Evolutionary conservation across 805 yeast genomes (phyloP).

Genomic region (Yamadazyma paraphyllophila): DNA sequence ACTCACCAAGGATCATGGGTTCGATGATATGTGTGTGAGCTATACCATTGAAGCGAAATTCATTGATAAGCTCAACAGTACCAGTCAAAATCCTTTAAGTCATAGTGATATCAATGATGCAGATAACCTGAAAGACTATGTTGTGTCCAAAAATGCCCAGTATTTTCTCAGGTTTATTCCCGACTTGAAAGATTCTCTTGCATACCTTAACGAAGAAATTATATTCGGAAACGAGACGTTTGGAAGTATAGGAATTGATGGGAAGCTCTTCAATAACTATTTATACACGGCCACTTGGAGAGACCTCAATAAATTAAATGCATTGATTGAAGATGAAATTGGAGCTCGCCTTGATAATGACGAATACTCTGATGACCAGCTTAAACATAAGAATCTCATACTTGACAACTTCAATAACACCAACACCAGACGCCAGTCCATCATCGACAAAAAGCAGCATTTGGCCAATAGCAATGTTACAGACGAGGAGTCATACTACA

Average conservation of each 20-base stretch:
- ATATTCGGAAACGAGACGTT: conserved; percentile 27
- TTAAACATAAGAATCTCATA: conserved; percentile 34
- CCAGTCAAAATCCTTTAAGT: conserved; percentile 27
- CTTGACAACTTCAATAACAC: conserved; percentile 11
- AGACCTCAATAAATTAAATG: conserved; percentile 24
- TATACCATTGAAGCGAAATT: conserved; percentile 56
- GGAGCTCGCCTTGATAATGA: conserved; percentile 26
- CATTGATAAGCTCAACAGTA: conserved; percentile 43
- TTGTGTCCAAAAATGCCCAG: conserved; percentile 34
- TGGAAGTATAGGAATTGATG: conserved; percentile 34
- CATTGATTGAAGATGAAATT: conserved; percentile 37
- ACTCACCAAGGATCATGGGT: conserved; percentile 44
- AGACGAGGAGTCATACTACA: conserved; percentile 10
- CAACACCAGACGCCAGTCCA: conserved; percentile 2
- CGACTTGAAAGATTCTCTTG: conserved; percentile 29
- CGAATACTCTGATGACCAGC: conserved; percentile 26
- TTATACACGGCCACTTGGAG: conserved; percentile 33
- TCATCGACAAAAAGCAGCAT: conserved; percentile 10
- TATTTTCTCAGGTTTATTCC: conserved; percentile 41
- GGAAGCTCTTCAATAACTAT: conserved; percentile 27
- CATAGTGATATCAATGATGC: conserved; percentile 39
- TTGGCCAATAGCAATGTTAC: neutral
- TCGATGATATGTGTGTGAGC: conserved; percentile 45
- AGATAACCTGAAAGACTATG: conserved; percentile 30
- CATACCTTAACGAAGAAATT: conserved; percentile 24